Conservation (phyloP, 495 filamentous ascomycete genomes). For the Penicillium arizonense region DNA sequence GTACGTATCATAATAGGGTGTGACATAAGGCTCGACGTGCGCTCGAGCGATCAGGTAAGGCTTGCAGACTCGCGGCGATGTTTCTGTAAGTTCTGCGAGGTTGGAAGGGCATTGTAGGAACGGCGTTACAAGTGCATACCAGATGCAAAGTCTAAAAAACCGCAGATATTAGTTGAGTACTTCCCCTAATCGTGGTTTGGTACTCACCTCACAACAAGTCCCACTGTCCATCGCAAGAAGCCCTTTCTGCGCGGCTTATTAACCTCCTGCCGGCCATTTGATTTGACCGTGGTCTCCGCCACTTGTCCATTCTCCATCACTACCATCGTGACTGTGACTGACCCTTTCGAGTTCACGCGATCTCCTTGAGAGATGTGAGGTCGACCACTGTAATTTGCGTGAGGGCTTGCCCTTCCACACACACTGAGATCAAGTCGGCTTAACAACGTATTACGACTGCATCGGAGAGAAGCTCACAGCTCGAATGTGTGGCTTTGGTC, state of each 20-base stretch:
- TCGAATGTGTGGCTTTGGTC: background rate
- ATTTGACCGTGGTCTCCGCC: conserved; percentile 18
- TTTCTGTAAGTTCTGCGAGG: conserved; percentile 60
- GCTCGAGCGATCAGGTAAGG: conserved; percentile 73
- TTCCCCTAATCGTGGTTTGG: background rate
- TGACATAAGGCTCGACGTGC: conserved; percentile 68
- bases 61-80: conserved; percentile 78
- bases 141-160: conserved; percentile 64
- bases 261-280: conserved; percentile 6
- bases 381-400: background rate
- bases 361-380: conserved; percentile 8
- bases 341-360: conserved; percentile 8
- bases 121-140: conserved; percentile 80
- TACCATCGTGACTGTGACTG: conserved; percentile 21
- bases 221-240: conserved; percentile 52
- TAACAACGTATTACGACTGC: background rate
- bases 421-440: background rate
- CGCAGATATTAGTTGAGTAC: background rate
- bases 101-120: conserved; percentile 79
- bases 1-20: conserved; percentile 85
- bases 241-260: conserved; percentile 24
- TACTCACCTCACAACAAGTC: conserved; percentile 61
- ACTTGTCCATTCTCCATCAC: conserved; percentile 29
- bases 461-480: background rate
- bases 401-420: conserved; percentile 1